Evolutionary conservation across 139 green algal species (phyloP), one percentile per base, ranked within the genome.

Genomic region (Protoeuglena noctilucae): DNA sequence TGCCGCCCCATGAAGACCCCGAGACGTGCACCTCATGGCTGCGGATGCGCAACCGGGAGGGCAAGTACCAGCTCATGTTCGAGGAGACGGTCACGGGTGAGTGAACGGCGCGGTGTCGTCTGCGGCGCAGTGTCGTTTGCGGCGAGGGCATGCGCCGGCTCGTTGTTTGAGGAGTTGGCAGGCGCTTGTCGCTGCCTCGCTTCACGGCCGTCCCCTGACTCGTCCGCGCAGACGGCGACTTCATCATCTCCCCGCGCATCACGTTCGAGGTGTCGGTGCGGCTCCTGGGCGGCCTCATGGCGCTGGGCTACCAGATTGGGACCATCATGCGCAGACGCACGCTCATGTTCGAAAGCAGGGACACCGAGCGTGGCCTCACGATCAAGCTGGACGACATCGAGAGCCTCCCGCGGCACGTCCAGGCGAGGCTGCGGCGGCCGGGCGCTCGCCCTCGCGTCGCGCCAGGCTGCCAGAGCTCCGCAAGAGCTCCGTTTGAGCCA

Each of bases 71-170:
- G 48, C 83, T 97, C 26, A 93, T 96, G 84, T 97, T 97, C 66
- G 89, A 96, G 68, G 88, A 96, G 72, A 93, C 78, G 73, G 80
- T 96, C n/a, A 79, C 71, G n/a, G n/a, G n/a, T n/a, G n/a, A n/a
- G n/a, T n/a, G n/a, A n/a, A n/a, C n/a, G n/a, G n/a, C n/a, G n/a
- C n/a, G n/a, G n/a, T n/a, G n/a, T n/a, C n/a, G n/a, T n/a, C n/a
- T n/a, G n/a, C n/a, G n/a, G n/a, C n/a, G n/a, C n/a, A n/a, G n/a
- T n/a, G n/a, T n/a, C n/a, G n/a, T n/a, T n/a, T n/a, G n/a, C n/a
- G n/a, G n/a, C n/a, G n/a, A n/a, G n/a, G n/a, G n/a, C n/a, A n/a
- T n/a, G n/a, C n/a, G n/a, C n/a, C n/a, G n/a, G n/a, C n/a, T n/a
- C n/a, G n/a, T n/a, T n/a, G n/a, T n/a, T n/a, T n/a, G n/a, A n/a